Percentiles rank a stretch among this genome's conserved stretches.
Evolutionary conservation across 345 rosid genomes (phyloP).

Genomic region (Luvunga scandens): DNA sequence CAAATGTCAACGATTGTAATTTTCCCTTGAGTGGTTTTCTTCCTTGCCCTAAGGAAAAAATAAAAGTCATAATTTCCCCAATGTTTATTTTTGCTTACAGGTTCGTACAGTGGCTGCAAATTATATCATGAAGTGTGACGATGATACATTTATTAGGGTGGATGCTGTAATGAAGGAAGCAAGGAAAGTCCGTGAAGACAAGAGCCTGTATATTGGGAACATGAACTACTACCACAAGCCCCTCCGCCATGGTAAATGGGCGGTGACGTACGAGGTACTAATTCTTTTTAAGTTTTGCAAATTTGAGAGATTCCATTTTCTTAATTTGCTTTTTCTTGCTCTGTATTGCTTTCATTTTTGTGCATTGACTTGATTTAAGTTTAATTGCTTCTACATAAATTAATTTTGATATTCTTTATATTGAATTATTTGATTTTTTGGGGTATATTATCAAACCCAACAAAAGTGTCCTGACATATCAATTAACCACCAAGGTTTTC

Average conservation of each 20-base stretch:
- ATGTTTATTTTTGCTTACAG: conserved; percentile 32
- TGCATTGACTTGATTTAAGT: not conserved
- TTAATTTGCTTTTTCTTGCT: conserved; percentile 5
- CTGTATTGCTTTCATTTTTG: not conserved
- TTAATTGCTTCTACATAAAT: not conserved
- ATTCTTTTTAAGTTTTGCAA: conserved; percentile 6
- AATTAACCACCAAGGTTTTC: too few species aligned
- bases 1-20: not conserved
- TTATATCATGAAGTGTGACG: conserved; percentile 92
- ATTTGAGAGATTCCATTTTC: not conserved
- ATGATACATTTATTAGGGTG: conserved; percentile 87
- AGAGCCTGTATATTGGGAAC: conserved; percentile 82
- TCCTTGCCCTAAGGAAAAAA: not conserved
- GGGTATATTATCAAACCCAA: too few species aligned
- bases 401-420: not conserved
- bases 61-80: not conserved
- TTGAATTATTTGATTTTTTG: not conserved
- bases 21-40: not conserved
- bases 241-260: conserved; percentile 93
- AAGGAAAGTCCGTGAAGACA: conserved; percentile 46
- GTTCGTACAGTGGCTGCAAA: conserved; percentile 58
- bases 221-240: conserved; percentile 92
- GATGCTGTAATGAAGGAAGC: conserved; percentile 71
- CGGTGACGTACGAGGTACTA: conserved; percentile 87
- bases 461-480: too few species aligned